Evolutionary conservation across 2,329 filamentous ascomycete genomes (phyloP).

Genomic region (Periconia digitata): DNA sequence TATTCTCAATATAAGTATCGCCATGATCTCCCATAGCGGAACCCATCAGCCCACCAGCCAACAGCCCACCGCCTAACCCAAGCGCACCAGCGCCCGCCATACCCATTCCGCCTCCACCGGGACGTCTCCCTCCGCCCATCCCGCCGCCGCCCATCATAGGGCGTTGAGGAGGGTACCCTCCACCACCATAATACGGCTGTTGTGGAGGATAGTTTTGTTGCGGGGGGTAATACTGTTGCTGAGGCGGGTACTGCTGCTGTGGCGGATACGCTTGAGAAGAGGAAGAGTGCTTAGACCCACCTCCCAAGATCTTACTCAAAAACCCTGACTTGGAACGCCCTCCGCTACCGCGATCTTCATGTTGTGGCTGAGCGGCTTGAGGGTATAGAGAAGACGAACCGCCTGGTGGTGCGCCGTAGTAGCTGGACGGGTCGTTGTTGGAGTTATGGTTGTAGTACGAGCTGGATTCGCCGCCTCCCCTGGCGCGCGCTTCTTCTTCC

Average conservation of each 20-base stretch:
- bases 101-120: constrained; percentile 58
- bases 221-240: constrained; percentile 10
- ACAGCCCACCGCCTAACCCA: constrained; percentile 76
- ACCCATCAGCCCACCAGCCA: constrained; percentile 74
- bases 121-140: constrained; percentile 48
- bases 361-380: no score
- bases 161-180: constrained; percentile 42
- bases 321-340: constrained; percentile 35
- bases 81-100: constrained; percentile 72
- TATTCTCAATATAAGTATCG: constrained; percentile 5
- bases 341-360: background rate
- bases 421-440: background rate
- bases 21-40: constrained; percentile 58
- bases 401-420: background rate
- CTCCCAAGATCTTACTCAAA: constrained; percentile 57
- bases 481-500: constrained; percentile 71
- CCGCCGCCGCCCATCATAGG: constrained; percentile 34
- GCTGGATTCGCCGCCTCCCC: constrained; percentile 27
- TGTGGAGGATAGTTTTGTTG: constrained; percentile 39
- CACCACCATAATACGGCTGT: constrained; percentile 15
- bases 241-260: background rate
- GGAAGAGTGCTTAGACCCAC: constrained; percentile 25
- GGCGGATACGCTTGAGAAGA: background rate
- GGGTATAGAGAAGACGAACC: constrained; percentile 24
- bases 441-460: background rate